Percentiles rank a stretch among this genome's conserved stretches.
Evolutionary conservation across 441 rosid genomes (phyloP).

Genomic region (Aquilaria agallochum): DNA sequence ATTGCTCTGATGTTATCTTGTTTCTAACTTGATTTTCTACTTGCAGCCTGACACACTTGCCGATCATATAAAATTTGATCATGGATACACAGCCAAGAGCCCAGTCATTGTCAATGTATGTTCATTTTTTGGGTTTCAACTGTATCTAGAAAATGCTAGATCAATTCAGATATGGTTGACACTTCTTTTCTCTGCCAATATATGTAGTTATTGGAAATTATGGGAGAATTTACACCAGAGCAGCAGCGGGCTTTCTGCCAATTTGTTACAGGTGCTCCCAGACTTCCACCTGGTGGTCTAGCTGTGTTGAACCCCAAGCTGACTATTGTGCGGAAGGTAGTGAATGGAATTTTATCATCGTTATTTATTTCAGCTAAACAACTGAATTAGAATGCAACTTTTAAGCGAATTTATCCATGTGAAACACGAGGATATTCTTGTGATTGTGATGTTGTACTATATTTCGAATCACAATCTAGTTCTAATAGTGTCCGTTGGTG

Average conservation of each 20-base stretch:
- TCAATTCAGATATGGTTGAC: not conserved
- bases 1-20: not conserved
- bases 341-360: not conserved
- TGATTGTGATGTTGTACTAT: not conserved
- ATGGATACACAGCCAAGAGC: slow-evolving; percentile 97
- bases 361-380: no score
- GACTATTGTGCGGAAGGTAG: slow-evolving; percentile 98
- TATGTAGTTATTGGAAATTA: slow-evolving; percentile 82
- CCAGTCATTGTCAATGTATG: slow-evolving; percentile 83
- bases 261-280: slow-evolving; percentile 99
- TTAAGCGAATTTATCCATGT: not conserved
- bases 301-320: slow-evolving; percentile 95
- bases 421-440: not conserved
- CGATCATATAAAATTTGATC: slow-evolving; percentile 98
- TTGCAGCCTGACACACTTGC: slow-evolving; percentile 83
- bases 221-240: slow-evolving; percentile 98
- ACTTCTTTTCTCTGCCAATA: slow-evolving; percentile 12
- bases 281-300: slow-evolving; percentile 98
- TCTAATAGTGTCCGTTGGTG: no score
- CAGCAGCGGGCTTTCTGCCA: slow-evolving; percentile 98
- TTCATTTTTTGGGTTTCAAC: slow-evolving; percentile 10
- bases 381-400: no score
- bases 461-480: not conserved
- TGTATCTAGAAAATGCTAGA: not conserved
- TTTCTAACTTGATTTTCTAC: slow-evolving; percentile 13